phyloP scores from a whole-genome alignment of 1,284 basidiomycete species.

The Sanghuangporus sanghuang region DNA sequence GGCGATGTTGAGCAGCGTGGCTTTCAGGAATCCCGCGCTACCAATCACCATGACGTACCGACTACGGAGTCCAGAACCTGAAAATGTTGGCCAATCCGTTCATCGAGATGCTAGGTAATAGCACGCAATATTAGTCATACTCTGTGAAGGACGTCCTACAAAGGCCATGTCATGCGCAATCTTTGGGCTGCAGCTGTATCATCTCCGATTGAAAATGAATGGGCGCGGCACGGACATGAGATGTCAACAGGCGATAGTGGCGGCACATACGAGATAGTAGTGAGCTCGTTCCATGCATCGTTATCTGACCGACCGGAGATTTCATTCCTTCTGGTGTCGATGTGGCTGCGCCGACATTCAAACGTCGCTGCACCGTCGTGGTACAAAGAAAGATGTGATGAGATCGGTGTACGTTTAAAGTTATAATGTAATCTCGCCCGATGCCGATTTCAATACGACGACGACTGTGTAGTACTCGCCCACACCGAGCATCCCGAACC shows the following conservation, averaged over 20 bases:
- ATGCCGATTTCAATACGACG: neutral
- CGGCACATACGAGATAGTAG: neutral
- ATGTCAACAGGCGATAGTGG: neutral
- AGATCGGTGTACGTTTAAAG: neutral
- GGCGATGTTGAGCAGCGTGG: neutral
- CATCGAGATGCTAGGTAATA: neutral
- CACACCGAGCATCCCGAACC: neutral
- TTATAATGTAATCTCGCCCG: neutral
- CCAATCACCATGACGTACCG: too few species aligned
- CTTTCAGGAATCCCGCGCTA: neutral
- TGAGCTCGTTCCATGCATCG: neutral
- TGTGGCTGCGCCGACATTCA: neutral
- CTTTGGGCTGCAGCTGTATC: neutral
- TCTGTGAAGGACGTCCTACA: neutral
- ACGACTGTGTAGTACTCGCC: neutral
- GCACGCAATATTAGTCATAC: neutral
- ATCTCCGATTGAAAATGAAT: neutral
- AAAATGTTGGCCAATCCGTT: slow-evolving; percentile 2
- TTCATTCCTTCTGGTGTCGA: neutral
- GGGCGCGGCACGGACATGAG: neutral
- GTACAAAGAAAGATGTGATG: neutral
- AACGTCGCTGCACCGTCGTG: neutral
- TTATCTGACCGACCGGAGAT: neutral
- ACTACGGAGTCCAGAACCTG: neutral
- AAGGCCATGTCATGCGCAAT: neutral